These are phyloP conservation scores for Canavalia gladiata DNA, from an alignment of 306 rosid genomes.

Conservation along the genomic window DNA sequence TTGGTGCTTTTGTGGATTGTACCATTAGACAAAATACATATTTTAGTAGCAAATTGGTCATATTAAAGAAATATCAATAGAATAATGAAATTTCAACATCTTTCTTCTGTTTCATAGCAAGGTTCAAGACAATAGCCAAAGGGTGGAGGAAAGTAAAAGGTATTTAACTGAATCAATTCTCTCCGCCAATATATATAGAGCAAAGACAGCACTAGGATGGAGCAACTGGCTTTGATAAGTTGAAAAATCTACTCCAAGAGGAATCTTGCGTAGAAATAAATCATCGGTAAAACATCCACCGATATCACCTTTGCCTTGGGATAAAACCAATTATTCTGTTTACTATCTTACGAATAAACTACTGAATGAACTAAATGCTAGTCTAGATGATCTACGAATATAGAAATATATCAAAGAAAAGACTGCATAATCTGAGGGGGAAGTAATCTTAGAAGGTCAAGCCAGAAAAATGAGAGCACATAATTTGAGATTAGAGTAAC, in stretches of 20 bases:
- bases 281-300: not conserved
- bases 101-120: not conserved
- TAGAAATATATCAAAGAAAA: constrained; percentile 11
- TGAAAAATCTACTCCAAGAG: not conserved
- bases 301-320: not conserved
- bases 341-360: not conserved
- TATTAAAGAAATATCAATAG: not conserved
- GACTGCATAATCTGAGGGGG: not conserved
- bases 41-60: not conserved
- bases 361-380: not conserved
- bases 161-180: not conserved
- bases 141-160: not conserved
- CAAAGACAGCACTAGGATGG: not conserved
- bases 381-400: not conserved
- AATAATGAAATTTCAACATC: not conserved
- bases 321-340: constrained; percentile 1
- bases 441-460: constrained; percentile 7
- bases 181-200: not conserved
- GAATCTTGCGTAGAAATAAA: not conserved
- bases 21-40: not conserved
- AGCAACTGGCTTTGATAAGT: not conserved
- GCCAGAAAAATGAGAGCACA: constrained; percentile 17
- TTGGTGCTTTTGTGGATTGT: not conserved
- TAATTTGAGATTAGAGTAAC: constrained; percentile 21
- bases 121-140: constrained; percentile 1